These are phyloP conservation scores for Sisymbrium irio DNA, from an alignment of 345 rosid species.

Conservation along the genomic window DNA sequence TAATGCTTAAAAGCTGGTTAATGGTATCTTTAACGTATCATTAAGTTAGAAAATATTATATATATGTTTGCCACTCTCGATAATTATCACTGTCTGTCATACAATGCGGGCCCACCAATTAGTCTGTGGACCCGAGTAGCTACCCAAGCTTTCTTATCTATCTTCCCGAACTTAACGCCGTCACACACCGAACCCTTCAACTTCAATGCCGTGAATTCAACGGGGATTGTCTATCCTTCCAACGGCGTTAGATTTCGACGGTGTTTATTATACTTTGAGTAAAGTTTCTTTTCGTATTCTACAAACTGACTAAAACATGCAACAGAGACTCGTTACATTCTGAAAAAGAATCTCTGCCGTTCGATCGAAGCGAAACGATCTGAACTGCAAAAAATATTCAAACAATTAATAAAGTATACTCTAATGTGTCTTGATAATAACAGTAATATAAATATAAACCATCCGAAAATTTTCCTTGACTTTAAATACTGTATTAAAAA, in stretches of 20 bases:
- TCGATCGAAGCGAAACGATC: not conserved
- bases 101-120: slow-evolving; percentile 25
- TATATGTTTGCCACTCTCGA: not conserved
- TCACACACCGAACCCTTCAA: not conserved
- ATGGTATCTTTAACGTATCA: not conserved
- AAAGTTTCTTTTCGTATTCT: not conserved
- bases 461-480: not conserved
- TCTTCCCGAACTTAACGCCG: slow-evolving; percentile 32
- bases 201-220: slow-evolving; percentile 10
- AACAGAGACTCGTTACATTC: slow-evolving; percentile 14
- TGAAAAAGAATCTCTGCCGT: not conserved
- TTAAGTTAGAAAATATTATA: not conserved
- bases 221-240: slow-evolving; percentile 32
- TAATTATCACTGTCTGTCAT: slow-evolving; percentile 27
- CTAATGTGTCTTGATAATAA: too few relatives aligned
- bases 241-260: slow-evolving; percentile 22
- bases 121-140: slow-evolving; percentile 9
- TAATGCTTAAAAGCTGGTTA: slow-evolving; percentile 1
- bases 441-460: too few relatives aligned
- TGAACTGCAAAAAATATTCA: not conserved
- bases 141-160: slow-evolving; percentile 29
- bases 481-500: too few relatives aligned
- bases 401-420: too few relatives aligned
- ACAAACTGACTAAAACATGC: slow-evolving; percentile 31
- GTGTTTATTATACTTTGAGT: not conserved